phyloP scores from a whole-genome alignment of 2,329 filamentous ascomycete genomes.

The Graphilbum sp. region DNA sequence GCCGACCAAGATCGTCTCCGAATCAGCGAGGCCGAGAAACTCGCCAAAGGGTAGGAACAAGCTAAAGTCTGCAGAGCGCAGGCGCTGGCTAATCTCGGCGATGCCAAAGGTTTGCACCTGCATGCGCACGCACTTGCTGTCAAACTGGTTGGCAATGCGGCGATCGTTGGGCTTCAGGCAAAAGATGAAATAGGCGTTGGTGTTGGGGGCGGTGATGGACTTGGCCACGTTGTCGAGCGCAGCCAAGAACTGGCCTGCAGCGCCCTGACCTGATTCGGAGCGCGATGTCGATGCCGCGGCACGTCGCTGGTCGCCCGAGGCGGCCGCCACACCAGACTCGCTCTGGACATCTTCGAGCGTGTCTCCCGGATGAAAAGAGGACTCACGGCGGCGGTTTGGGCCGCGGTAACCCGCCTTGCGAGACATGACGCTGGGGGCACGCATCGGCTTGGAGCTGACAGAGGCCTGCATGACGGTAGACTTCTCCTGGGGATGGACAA shows the following conservation, averaged over 20 bases:
- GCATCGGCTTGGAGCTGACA: constrained; percentile 85
- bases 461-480: constrained; percentile 89
- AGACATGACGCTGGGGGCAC: constrained; percentile 83
- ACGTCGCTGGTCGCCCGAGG: not conserved
- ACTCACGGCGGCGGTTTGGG: constrained; percentile 15
- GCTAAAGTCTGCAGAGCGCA: constrained; percentile 88
- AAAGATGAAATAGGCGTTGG: constrained; percentile 92
- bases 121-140: constrained; percentile 92
- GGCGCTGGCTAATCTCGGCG: constrained; percentile 85
- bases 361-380: constrained; percentile 20
- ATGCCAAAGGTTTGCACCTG: constrained; percentile 94
- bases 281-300: not conserved
- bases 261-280: constrained; percentile 51
- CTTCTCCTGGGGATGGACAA: constrained; percentile 84
- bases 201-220: constrained; percentile 63
- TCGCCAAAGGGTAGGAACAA: constrained; percentile 91
- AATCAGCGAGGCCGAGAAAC: constrained; percentile 76
- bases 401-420: constrained; percentile 35
- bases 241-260: constrained; percentile 79
- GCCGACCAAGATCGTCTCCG: constrained; percentile 72
- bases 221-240: constrained; percentile 84
- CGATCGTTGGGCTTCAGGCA: constrained; percentile 95
- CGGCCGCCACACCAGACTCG: constrained; percentile 16
- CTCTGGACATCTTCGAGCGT: constrained; percentile 27
- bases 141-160: constrained; percentile 94